Evolutionary conservation across 305 asterid genomes (phyloP), one percentile per base, ranked within the genome.

Genomic region (Coffea humblotiana): DNA sequence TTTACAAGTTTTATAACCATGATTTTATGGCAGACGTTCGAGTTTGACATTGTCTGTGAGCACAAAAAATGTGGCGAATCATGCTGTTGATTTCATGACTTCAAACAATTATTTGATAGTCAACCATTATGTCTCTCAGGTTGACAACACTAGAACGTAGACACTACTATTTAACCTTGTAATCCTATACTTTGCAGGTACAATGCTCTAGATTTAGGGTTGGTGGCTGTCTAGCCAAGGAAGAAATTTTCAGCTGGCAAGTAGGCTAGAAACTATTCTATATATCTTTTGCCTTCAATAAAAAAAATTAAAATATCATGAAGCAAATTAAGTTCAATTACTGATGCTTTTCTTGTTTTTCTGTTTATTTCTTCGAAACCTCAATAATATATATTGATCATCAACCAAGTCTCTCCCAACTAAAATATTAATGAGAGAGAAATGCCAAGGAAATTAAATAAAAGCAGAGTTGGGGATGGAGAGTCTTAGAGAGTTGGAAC

Each of bases 91-190:
- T 73, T 66, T 64, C 35, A 45, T 79, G 52, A 37, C 75, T 74
- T 32, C 21, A 40, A 65, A 74, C 40, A 47, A 80, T 66, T 45
- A 65, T 64, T 72, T 64, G 47, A 80, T 67, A 32, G 83, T 80
- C 83, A 74, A 74, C 70, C 67, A 65, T 48, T 45, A 8, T 76
- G 63, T 64, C 49, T 16, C 73, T 77, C 72, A 18, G 19, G 80
- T 65, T 77, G 80, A 77, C 73, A 64, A 77, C 47, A 51, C 35
- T 65, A 77, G 65, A 77, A 65, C 5, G 49, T 48, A 48, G 49
- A 48, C 51, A 48, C 64, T 64, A 48, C 73, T 64, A 43, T 5
- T 16, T 27, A 11, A 32, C 12, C 13, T 58, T 23, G 16, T 71
- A 64, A 51, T 65, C 75, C 61, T 8, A 15, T 47, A 15, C 29